Base-by-base conservation (phyloP, 495 filamentous ascomycete genomes). In the Xylaria intraflava region DNA sequence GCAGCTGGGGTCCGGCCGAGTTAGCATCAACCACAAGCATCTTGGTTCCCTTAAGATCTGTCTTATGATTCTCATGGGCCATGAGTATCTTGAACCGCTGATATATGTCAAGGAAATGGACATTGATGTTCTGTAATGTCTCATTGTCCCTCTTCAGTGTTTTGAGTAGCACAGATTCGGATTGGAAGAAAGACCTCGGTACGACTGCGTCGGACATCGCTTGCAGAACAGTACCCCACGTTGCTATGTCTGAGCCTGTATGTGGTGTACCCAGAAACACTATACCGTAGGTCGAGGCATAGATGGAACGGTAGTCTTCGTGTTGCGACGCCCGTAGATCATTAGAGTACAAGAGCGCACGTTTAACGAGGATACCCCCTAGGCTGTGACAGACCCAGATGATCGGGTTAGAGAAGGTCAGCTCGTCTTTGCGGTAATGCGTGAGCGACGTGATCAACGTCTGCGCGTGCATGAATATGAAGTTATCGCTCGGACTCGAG, bases 261-360 rank as follows among this genome's bases (percentile, higher is more conserved):
- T 95, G 89, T 8, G 89, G 89, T n/a, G 89, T 94, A 17, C 89
- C 89, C 27, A 95, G 76, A 62, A 95, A 95, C 20, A 95, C 75
- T 26, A 94, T 83, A 17, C 86, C 89, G 52, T 86, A 95, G 0
- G 89, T 92, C 2, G 87, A 90, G 8, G 91, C 84, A 57, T 81
- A 90, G 22, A 95, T 82, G 5, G 87, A 89, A 23, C 89, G 82
- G 5, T 87, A 75, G 56, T 89, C 83, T 60, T 87, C 80, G 16
- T 83, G 84, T 58, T 86, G 80, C 49, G 82, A 80, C 31, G 78
- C 80, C 7, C 76, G 78, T 17, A 88, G 68, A 44, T 78, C 84
- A 36, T 78, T 77, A 43, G 83, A 87, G 67, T 77, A 83, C 62
- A 77, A 49, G 36, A 77, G 55, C 1, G 74, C 74, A 14, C 85